Conservation (phyloP, 306 rosid genomes). For the Dryas alaskensis region DNA sequence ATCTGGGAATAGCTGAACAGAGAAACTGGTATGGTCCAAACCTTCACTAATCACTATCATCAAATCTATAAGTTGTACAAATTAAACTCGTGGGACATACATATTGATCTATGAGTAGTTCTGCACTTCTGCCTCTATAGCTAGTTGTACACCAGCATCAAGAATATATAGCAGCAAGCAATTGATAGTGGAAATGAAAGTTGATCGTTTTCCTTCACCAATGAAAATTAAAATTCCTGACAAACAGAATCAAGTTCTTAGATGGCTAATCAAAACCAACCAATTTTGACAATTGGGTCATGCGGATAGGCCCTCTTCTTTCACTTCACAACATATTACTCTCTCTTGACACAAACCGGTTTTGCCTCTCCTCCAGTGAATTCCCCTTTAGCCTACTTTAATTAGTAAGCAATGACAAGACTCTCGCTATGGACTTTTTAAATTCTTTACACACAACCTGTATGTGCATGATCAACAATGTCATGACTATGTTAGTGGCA, state of each 20-base stretch:
- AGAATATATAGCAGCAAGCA: slow-evolving; percentile 19
- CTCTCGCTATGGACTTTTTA: too few relatives aligned
- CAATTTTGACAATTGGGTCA: slow-evolving; percentile 21
- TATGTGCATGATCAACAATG: too few relatives aligned
- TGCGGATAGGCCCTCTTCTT: slow-evolving; percentile 24
- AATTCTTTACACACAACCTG: too few relatives aligned
- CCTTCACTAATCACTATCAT: too few relatives aligned
- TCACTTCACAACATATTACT: slow-evolving; percentile 26
- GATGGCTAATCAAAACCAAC: slow-evolving; percentile 30
- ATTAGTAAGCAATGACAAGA: neutral
- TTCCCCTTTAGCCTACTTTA: slow-evolving; percentile 7
- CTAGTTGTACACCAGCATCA: slow-evolving; percentile 3
- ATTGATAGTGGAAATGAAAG: slow-evolving; percentile 36
- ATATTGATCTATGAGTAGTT: too few relatives aligned
- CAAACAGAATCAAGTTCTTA: slow-evolving; percentile 54
- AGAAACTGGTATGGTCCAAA: too few relatives aligned
- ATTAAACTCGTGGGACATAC: too few relatives aligned
- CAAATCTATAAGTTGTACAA: too few relatives aligned
- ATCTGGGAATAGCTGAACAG: too few relatives aligned
- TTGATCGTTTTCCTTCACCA: slow-evolving; percentile 17
- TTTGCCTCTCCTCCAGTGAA: slow-evolving; percentile 25
- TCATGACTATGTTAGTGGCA: too few relatives aligned
- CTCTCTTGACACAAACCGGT: slow-evolving; percentile 32
- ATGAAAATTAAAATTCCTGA: slow-evolving; percentile 33
- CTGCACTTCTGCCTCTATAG: neutral